Percentiles rank a stretch among this genome's conserved stretches.
phyloP scores from a whole-genome alignment of 768 basidiomycete genomes.

The Crepidotus variabilis region DNA sequence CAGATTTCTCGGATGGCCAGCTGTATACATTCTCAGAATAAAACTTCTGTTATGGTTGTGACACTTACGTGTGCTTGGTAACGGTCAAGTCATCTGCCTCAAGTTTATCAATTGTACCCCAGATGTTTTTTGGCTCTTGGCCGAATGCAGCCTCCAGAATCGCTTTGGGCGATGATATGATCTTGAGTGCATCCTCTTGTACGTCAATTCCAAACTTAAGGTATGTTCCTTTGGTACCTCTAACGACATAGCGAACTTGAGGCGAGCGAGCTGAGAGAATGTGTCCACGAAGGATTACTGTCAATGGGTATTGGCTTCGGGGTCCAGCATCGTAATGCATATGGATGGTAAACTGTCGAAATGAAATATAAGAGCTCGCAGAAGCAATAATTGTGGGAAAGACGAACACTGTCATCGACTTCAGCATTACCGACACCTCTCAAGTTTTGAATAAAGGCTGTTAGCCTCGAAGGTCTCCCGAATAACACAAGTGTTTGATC shows the following conservation, averaged over 20 bases:
- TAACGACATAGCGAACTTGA: conserved; percentile 70
- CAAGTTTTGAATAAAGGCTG: conserved; percentile 67
- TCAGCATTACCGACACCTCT: conserved; percentile 60
- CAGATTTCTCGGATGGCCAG: conserved; percentile 59
- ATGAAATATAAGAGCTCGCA: neutral
- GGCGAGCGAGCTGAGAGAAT: conserved; percentile 62
- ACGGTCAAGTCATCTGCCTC: conserved; percentile 41
- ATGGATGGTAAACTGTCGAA: conserved; percentile 46
- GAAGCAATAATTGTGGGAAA: neutral
- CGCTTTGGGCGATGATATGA: conserved; percentile 40
- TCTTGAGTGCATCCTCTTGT: conserved; percentile 76
- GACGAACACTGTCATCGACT: conserved; percentile 63
- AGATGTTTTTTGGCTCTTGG: conserved; percentile 57
- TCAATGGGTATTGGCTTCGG: conserved; percentile 49
- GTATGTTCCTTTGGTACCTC: conserved; percentile 69
- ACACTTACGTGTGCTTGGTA: conserved; percentile 31
- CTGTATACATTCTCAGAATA: conserved; percentile 28
- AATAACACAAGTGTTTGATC: conserved; percentile 77
- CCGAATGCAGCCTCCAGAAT: conserved; percentile 51
- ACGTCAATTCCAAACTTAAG: conserved; percentile 74
- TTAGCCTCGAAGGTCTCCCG: conserved; percentile 65
- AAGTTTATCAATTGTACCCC: conserved; percentile 59
- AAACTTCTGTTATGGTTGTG: neutral
- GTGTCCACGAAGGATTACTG: conserved; percentile 64
- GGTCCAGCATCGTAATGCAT: conserved; percentile 44